Base-by-base conservation (phyloP, 139 green algal species). In the Micractinium conductrix region DNA sequence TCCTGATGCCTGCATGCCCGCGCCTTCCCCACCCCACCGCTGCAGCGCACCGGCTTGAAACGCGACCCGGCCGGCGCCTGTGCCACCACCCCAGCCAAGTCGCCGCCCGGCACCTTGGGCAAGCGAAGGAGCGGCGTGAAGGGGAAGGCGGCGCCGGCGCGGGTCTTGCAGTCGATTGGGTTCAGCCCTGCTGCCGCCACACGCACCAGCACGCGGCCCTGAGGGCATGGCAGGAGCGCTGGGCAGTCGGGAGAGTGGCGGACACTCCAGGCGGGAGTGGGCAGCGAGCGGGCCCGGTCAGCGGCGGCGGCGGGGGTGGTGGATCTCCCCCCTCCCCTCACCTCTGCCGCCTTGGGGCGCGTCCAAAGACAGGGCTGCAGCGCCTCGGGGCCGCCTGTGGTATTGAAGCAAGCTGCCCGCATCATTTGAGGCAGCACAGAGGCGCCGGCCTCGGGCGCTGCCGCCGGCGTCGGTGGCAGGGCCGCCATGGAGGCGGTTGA, bases 1-100 rank as follows among this genome's bases (percentile, higher is more conserved):
- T 33, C 58, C n/a, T n/a, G n/a, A n/a, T n/a, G n/a, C n/a, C n/a
- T n/a, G n/a, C n/a, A n/a, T n/a, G n/a, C n/a, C n/a, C n/a, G n/a
- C n/a, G n/a, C n/a, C n/a, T n/a, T n/a, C n/a, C n/a, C n/a, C n/a
- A n/a, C n/a, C n/a, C n/a, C n/a, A n/a, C n/a, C n/a, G n/a, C n/a
- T n/a, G n/a, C n/a, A n/a, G n/a, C 35, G 28, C 22, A 44, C 74
- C 37, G n/a, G 74, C 53, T 81, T 81, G 37, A 81, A 81, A 6
- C 2, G 37, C 19, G 74, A 81, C 1, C 26, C 50, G 9, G 74
- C 8, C 12, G 7, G 33, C 1, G 30, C 48, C 22, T 81, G 50
- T 2, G 69, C 35, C 50, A 70, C 74, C 12, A 81, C 28, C 5
- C 74, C 74, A 21, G 74, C 50, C 50, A 81, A 22, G 35, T 81